Conservation (phyloP, 2,329 filamentous ascomycete species). For the Ophiostoma montium region DNA sequence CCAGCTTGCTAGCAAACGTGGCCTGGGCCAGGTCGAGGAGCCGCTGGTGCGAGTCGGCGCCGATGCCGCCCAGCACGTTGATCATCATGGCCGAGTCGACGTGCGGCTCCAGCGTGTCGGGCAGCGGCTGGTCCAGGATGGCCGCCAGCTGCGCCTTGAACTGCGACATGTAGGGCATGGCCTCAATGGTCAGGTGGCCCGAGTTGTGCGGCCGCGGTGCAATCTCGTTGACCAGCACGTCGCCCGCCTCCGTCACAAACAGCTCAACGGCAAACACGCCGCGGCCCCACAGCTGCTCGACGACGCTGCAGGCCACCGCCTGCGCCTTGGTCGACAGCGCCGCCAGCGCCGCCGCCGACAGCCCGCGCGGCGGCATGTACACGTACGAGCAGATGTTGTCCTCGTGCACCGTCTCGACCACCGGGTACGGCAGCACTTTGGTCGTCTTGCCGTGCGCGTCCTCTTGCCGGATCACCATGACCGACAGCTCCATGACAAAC, state of each 20-base stretch:
- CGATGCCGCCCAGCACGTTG: conserved; percentile 62
- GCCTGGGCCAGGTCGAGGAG: conserved; percentile 33
- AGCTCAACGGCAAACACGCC: conserved; percentile 96
- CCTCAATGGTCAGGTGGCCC: conserved; percentile 91
- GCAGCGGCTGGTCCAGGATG: conserved; percentile 55
- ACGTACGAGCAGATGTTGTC: conserved; percentile 91
- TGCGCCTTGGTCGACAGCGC: conserved; percentile 52
- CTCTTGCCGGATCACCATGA: conserved; percentile 88
- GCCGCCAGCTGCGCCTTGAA: conserved; percentile 82
- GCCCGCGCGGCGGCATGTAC: conserved; percentile 56
- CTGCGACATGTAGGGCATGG: conserved; percentile 72
- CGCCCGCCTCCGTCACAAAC: conserved; percentile 64
- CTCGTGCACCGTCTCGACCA: conserved; percentile 89
- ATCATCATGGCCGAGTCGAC: conserved; percentile 59
- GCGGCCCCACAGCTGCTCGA: conserved; percentile 68
- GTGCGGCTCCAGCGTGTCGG: conserved; percentile 39
- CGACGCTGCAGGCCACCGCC: conserved; percentile 63
- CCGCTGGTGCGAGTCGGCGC: conserved; percentile 43
- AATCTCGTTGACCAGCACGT: conserved; percentile 72
- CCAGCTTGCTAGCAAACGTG: conserved; percentile 30
- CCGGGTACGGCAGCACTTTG: conserved; percentile 58
- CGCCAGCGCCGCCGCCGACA: conserved; percentile 38
- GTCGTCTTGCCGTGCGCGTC: conserved; percentile 37
- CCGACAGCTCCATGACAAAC: conserved; percentile 76
- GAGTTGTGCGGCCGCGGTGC: conserved; percentile 77